Evolutionary conservation across 768 basidiomycete species (phyloP), one percentile per base, ranked within the genome.

Genomic region (Thelephora ganbajun): DNA sequence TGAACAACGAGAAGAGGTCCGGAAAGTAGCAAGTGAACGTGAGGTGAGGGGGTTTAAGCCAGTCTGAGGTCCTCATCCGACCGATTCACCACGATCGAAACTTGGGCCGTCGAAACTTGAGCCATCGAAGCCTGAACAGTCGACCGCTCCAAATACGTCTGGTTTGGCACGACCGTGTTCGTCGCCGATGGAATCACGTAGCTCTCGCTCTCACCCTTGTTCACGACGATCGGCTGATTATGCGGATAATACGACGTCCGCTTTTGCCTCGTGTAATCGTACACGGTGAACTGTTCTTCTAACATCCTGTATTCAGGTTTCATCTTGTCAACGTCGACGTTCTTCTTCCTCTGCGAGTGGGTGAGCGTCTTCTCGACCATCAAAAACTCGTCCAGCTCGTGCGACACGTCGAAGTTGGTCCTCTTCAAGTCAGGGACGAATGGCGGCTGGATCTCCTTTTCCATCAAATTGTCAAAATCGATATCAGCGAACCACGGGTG

Each of bases 341-440:
- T 87, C 34, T 90, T 86, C 59, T 94, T 98, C 33, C 96, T 81
- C 63, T 91, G 96, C 41, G 85, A 72, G 12, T 41, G 39, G 48
- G 90, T 96, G 48, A 98, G 67, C n/a, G 94, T 94, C 61, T 97
- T 97, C 66, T 98, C 94, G 46, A 93, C 93, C 74, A 98, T 78
- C 58, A 99, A 64, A 57, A 98, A 85, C 62, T 99, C 96, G 61
- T 99, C 93, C 9, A 99, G 76, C 67, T 98, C 96, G 59, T 98
- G 92, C 33, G 90, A 80, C 34, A 96, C 83, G 60, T 99, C 94
- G 63, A 98, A 99, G 63, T 99, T 98, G n/a, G 92, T 88, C 64
- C 83, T 83, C 61, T 93, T 92, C 64, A 84, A 92, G 58, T 96
- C 88, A 42, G 93, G 96, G 51, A 89, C 80, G 58, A 93, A 98